These are phyloP conservation scores for Panicum virgatum DNA, from an alignment of 202 grass and related monocot genomes.

Conservation along the genomic window DNA sequence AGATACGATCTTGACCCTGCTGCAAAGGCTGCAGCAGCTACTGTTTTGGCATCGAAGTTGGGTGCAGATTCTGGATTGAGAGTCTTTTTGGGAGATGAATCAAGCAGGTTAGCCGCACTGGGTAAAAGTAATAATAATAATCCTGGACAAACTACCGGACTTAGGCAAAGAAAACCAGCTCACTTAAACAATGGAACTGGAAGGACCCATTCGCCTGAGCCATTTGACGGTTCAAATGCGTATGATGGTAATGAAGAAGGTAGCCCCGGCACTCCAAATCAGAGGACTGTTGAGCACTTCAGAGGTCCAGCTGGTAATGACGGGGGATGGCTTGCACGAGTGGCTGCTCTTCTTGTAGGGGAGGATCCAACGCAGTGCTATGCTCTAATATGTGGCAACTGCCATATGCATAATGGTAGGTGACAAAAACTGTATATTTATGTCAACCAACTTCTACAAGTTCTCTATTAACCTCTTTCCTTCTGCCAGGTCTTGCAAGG, in stretches of 20 bases:
- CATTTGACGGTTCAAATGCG: constrained; percentile 44
- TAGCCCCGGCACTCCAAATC: constrained; percentile 35
- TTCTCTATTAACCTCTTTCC: constrained; percentile 15
- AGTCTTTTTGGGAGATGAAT: constrained; percentile 69
- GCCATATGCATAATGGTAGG: constrained; percentile 96
- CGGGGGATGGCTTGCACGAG: constrained; percentile 83
- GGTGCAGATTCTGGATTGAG: constrained; percentile 82
- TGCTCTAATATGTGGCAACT: constrained; percentile 82
- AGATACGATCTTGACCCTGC: constrained; percentile 95
- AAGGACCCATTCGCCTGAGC: constrained; percentile 28
- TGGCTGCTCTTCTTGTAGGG: constrained; percentile 88
- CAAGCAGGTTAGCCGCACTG: constrained; percentile 26
- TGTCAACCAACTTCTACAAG: not conserved
- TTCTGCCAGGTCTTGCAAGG: constrained; percentile 71
- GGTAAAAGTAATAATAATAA: constrained; percentile 56
- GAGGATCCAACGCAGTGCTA: constrained; percentile 98
- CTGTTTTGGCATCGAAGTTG: constrained; percentile 88
- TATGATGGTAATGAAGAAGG: constrained; percentile 52
- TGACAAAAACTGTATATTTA: not conserved
- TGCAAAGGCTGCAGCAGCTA: constrained; percentile 87
- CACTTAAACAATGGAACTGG: constrained; percentile 30
- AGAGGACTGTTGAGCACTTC: constrained; percentile 64
- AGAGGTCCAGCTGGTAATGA: constrained; percentile 52
- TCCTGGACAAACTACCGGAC: constrained; percentile 35
- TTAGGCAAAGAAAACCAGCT: constrained; percentile 55